These are phyloP conservation scores for Neoboletus brunneissimus DNA, from an alignment of 768 basidiomycete genomes.

Conservation along the genomic window DNA sequence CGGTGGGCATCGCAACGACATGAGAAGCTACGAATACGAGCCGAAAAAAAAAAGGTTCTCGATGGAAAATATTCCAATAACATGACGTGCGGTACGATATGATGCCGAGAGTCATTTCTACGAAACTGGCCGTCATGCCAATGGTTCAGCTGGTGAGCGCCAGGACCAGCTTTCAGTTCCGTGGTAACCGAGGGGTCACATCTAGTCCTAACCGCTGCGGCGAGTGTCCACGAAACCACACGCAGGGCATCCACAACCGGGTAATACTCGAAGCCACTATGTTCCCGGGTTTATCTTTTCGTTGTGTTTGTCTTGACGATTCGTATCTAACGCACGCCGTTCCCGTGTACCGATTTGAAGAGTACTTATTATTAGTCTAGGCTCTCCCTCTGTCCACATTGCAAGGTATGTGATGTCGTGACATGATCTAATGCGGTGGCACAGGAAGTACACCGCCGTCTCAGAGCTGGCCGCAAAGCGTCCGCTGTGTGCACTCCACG, in stretches of 20 bases:
- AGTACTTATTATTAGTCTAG: not conserved
- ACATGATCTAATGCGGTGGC: too few relatives aligned
- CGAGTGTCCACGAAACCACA: not conserved
- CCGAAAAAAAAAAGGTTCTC: not conserved
- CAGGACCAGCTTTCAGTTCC: not conserved
- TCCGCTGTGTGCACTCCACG: too few relatives aligned
- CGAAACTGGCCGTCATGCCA: not conserved
- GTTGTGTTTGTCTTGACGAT: not conserved
- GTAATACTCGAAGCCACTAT: not conserved
- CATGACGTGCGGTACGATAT: not conserved
- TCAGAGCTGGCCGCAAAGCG: too few relatives aligned
- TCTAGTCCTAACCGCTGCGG: not conserved
- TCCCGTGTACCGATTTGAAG: too few relatives aligned
- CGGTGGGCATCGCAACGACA: not conserved
- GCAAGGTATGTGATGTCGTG: too few relatives aligned
- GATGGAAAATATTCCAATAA: not conserved
- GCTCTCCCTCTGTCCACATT: too few relatives aligned
- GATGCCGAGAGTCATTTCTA: not conserved
- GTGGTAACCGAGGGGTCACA: not conserved
- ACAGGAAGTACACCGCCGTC: too few relatives aligned
- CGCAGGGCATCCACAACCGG: not conserved
- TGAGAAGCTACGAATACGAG: not conserved
- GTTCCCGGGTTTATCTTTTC: not conserved
- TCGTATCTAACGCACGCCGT: too few relatives aligned
- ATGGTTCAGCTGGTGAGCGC: not conserved